phyloP scores from a whole-genome alignment of 306 rosid genomes.

The Quercus berberidifolia region DNA sequence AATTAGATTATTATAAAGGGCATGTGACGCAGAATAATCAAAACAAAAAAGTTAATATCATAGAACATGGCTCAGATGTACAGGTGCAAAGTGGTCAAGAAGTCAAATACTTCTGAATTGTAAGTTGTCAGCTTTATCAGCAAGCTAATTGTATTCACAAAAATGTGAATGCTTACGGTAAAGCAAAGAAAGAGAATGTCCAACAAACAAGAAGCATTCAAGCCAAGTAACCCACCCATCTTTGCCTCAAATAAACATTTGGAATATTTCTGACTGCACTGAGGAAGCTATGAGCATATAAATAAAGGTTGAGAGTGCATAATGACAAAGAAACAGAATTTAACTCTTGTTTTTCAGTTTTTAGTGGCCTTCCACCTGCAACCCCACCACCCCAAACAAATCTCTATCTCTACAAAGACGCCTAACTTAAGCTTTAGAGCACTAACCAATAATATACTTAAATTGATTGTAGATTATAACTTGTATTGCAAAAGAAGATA shows the following conservation, averaged over 20 bases:
- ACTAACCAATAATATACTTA: background rate
- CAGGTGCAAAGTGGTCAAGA: background rate
- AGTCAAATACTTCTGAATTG: background rate
- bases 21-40: constrained; percentile 13
- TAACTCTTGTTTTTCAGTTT: background rate
- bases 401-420: no score
- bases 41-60: background rate
- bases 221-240: background rate
- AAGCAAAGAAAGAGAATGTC: background rate
- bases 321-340: background rate
- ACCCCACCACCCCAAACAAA: background rate
- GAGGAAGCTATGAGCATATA: background rate
- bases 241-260: background rate
- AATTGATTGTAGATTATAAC: background rate
- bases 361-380: background rate
- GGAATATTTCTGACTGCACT: background rate
- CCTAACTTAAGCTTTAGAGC: background rate
- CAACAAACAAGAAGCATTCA: background rate
- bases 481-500: background rate
- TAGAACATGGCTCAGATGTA: background rate
- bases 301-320: no score
- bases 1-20: constrained; percentile 2
- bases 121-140: background rate
- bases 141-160: background rate
- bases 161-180: background rate